Percentiles rank a stretch among this genome's conserved stretches.
Conservation (phyloP, 768 basidiomycete species). For the Amanita polypyramis region DNA sequence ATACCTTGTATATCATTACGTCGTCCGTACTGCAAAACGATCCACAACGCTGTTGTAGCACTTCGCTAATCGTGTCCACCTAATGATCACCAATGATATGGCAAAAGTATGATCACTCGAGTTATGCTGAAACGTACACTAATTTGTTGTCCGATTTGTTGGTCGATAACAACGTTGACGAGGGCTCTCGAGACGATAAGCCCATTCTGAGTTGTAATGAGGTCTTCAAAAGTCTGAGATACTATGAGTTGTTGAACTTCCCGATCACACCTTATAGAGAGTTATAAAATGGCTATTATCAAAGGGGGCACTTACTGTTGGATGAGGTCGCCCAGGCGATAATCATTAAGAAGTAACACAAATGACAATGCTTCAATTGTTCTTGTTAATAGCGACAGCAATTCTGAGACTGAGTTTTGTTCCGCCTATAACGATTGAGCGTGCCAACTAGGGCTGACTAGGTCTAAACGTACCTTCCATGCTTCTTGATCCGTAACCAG, state of each 20-base stretch:
- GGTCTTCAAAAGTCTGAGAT: slow-evolving; percentile 72
- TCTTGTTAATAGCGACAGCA: slow-evolving; percentile 65
- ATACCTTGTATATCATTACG: slow-evolving; percentile 92
- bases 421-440: slow-evolving; percentile 45
- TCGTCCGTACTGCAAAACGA: slow-evolving; percentile 98
- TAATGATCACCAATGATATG: slow-evolving; percentile 19
- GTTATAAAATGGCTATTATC: slow-evolving; percentile 3
- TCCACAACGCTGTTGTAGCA: slow-evolving; percentile 88
- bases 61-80: slow-evolving; percentile 96
- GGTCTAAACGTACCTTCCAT: slow-evolving; percentile 56
- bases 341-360: slow-evolving; percentile 84
- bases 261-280: slow-evolving; percentile 48
- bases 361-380: slow-evolving; percentile 94
- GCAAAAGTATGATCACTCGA: neutral
- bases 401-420: slow-evolving; percentile 69
- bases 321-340: slow-evolving; percentile 78
- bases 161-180: slow-evolving; percentile 94
- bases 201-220: slow-evolving; percentile 79
- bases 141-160: slow-evolving; percentile 95
- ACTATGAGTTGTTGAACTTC: slow-evolving; percentile 61
- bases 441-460: slow-evolving; percentile 5
- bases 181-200: slow-evolving; percentile 81
- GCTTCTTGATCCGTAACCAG: slow-evolving; percentile 72
- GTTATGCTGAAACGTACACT: slow-evolving; percentile 45
- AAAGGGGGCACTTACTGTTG: slow-evolving; percentile 44